Conservation (phyloP, 2,329 filamentous ascomycete genomes). For the Aspergillus pseudotamarii region DNA sequence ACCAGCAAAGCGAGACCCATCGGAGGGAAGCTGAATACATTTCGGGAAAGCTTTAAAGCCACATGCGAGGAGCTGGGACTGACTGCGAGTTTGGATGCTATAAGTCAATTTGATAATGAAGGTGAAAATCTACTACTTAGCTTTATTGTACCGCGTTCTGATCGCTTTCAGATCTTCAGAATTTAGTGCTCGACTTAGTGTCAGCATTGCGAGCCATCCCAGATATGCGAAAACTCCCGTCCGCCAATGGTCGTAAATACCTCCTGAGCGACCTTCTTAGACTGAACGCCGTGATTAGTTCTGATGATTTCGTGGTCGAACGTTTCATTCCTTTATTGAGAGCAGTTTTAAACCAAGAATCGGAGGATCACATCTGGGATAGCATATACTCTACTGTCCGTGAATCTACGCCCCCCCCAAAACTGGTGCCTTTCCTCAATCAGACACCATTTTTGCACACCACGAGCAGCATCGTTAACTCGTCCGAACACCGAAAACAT, state of each 20-base stretch:
- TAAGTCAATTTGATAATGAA: not conserved
- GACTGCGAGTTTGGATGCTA: not conserved
- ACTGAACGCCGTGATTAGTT: conserved; percentile 15
- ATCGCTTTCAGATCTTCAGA: conserved; percentile 6
- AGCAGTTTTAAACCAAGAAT: conserved; percentile 14
- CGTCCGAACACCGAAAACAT: conserved; percentile 29
- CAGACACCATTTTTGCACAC: conserved; percentile 27
- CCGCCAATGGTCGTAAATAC: conserved; percentile 12
- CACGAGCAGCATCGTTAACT: conserved; percentile 32
- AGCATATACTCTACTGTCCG: conserved; percentile 19
- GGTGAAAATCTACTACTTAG: not conserved
- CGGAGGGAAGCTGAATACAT: not conserved
- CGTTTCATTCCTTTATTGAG: conserved; percentile 23
- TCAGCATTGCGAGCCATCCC: conserved; percentile 12
- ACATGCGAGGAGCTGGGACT: conserved; percentile 1
- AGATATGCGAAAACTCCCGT: conserved; percentile 18
- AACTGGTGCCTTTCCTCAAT: conserved; percentile 21
- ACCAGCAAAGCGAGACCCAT: not conserved
- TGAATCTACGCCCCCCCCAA: conserved; percentile 26
- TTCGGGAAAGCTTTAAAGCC: not conserved
- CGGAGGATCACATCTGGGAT: conserved; percentile 24
- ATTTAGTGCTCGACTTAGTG: conserved; percentile 3
- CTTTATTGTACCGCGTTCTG: not conserved
- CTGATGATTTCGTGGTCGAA: conserved; percentile 16
- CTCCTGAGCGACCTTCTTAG: conserved; percentile 20